phyloP scores from a whole-genome alignment of 441 rosid genomes.

The Isatis lusitanica region DNA sequence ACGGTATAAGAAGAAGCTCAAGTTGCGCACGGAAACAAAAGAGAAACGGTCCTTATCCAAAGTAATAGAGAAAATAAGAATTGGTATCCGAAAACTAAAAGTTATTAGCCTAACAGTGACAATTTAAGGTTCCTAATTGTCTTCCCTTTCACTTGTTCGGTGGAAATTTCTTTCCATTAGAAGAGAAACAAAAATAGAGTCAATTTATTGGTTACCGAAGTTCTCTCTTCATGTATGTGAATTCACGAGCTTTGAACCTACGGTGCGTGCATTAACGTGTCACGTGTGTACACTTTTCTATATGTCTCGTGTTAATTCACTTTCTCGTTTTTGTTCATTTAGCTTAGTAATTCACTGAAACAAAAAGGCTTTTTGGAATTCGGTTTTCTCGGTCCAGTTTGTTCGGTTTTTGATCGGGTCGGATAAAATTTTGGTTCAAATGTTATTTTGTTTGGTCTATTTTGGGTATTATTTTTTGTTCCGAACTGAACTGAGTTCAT shows the following conservation, averaged over 20 bases:
- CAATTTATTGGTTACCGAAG: constrained; percentile 33
- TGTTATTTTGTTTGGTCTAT: no score
- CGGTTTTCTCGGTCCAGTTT: no score
- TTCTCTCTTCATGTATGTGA: constrained; percentile 6
- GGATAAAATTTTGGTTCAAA: no score
- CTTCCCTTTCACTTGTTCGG: not conserved
- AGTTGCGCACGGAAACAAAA: constrained; percentile 40
- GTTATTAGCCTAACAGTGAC: constrained; percentile 30
- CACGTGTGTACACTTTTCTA: not conserved
- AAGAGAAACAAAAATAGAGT: constrained; percentile 16
- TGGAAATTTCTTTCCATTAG: not conserved
- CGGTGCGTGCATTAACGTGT: not conserved
- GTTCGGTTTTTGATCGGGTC: no score
- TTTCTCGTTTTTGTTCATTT: not conserved
- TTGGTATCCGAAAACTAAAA: not conserved
- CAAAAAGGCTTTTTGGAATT: no score
- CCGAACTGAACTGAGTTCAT: no score
- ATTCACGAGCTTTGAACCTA: not conserved
- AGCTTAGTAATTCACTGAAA: no score
- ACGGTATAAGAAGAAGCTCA: constrained; percentile 18
- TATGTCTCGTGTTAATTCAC: not conserved
- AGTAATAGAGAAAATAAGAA: not conserved
- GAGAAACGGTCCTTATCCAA: constrained; percentile 5
- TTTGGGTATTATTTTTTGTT: no score
- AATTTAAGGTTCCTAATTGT: constrained; percentile 34